Base-by-base conservation (phyloP, 2,329 filamentous ascomycete species). In the Ambrosiella beaveri region DNA sequence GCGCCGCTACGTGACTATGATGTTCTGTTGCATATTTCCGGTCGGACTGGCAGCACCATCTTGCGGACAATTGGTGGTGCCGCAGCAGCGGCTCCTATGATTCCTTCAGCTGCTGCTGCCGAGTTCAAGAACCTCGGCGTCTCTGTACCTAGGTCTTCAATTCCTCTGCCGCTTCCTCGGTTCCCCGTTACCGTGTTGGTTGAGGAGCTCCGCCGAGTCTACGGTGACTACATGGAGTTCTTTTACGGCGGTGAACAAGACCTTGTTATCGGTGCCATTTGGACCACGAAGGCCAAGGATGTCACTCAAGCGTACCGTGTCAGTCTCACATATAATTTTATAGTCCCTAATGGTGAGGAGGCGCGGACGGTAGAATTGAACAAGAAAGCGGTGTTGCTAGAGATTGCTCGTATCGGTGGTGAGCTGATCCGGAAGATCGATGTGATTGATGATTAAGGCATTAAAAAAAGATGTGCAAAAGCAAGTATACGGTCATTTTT, bases 1-100 rank as follows among this genome's bases (percentile, higher is more conserved):
- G 75, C 85, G 2, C 80, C 84, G 0, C 74, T 88, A 5, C 69
- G 70, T 8, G 89, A 95, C 63, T 98, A 90, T 68, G 88, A 97
- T 67, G 84, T 97, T 62, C 72, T 91, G n/a, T 73, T 98, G 57
- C 79, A 84, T 65, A 73, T 97, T 17, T 78, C 80, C 13, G 63
- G 75, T 38, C 81, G 78, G 63, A 72, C 72, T 54, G 67, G 78
- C 50, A 73, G 73, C 65, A 62, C 66, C 62, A 65, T 74, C 36
- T 59, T 70, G 64, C 66, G 70, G 64, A 71, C 72, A 53, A 66
- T 68, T 41, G 68, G 69, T 56, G 59, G 59, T 11, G 45, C 59
- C 1, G 64, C 66, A 59, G 65, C 70, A 44, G 64, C 66, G 61
- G 62, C 71, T 61, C 66, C 66, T 13, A 68, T 65, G 52, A 70